phyloP scores from a whole-genome alignment of 495 filamentous ascomycete species.

The Amphirosellinia nigrospora region DNA sequence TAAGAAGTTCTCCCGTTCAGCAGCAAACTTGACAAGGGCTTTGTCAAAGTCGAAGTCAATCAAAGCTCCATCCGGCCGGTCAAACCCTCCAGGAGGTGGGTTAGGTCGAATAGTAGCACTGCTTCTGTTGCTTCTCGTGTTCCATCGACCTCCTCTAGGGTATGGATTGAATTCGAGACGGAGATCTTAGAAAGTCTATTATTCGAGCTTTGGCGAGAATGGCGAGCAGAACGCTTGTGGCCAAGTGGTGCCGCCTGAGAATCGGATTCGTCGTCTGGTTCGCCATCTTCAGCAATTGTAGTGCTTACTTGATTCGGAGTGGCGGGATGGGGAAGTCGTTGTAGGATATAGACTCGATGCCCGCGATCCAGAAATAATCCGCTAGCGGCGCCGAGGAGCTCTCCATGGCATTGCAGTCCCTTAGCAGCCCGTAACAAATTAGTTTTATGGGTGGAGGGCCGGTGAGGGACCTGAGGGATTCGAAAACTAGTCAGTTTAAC shows the following conservation, averaged over 20 bases:
- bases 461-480: background rate
- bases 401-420: conserved; percentile 59
- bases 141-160: conserved; percentile 65
- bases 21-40: conserved; percentile 90
- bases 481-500: background rate
- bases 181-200: conserved; percentile 70
- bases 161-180: conserved; percentile 65
- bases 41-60: conserved; percentile 88
- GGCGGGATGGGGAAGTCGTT: conserved; percentile 47
- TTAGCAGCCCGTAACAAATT: conserved; percentile 21
- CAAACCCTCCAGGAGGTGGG: conserved; percentile 46
- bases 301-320: conserved; percentile 61
- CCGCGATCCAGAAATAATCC: conserved; percentile 99
- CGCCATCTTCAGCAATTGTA: conserved; percentile 83
- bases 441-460: conserved; percentile 4
- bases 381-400: conserved; percentile 80
- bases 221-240: conserved; percentile 60
- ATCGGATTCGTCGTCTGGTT: conserved; percentile 60
- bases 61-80: conserved; percentile 33
- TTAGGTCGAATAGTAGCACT: conserved; percentile 79
- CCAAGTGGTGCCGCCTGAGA: conserved; percentile 47
- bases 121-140: conserved; percentile 83
- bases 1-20: conserved; percentile 90
- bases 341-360: conserved; percentile 77
- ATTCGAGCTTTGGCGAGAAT: conserved; percentile 67